Evolutionary conservation across 2,329 filamentous ascomycete species (phyloP).

Genomic region (Pseudogymnoascus sp.): DNA sequence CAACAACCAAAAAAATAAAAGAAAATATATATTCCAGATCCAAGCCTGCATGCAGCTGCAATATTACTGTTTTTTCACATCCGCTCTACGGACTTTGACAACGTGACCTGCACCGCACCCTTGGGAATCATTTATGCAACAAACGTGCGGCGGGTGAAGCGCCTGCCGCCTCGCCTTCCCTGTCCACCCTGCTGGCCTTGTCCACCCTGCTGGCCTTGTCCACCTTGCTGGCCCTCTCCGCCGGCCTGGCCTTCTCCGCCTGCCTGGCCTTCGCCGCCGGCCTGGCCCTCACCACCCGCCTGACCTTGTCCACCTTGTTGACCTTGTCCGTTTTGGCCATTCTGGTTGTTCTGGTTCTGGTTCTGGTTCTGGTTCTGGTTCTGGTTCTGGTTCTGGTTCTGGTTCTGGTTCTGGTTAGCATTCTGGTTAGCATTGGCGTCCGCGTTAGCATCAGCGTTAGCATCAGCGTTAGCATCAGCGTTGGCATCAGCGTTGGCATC

Average conservation of each 20-base stretch:
- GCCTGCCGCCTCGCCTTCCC: background rate
- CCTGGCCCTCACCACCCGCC: no score
- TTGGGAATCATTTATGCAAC: background rate
- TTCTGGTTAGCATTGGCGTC: no score
- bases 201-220: background rate
- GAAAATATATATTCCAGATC: conserved; percentile 3
- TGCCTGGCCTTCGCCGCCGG: no score
- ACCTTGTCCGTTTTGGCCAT: background rate
- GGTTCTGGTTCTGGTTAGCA: no score
- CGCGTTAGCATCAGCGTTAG: no score
- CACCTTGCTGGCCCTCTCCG: background rate
- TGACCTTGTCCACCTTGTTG: background rate
- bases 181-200: background rate
- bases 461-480: no score
- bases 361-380: no score
- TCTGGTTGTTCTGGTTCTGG: conserved; percentile 11
- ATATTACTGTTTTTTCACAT: conserved; percentile 2
- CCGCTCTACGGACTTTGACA: background rate
- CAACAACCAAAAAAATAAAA: background rate
- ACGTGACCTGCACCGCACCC: background rate
- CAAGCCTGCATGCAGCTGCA: background rate
- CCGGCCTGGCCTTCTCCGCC: background rate
- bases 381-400: no score
- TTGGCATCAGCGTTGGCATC: no score
- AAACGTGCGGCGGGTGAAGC: background rate